phyloP scores from a whole-genome alignment of 2,329 filamentous ascomycete genomes.

The Raffaelea deltoideospora region DNA sequence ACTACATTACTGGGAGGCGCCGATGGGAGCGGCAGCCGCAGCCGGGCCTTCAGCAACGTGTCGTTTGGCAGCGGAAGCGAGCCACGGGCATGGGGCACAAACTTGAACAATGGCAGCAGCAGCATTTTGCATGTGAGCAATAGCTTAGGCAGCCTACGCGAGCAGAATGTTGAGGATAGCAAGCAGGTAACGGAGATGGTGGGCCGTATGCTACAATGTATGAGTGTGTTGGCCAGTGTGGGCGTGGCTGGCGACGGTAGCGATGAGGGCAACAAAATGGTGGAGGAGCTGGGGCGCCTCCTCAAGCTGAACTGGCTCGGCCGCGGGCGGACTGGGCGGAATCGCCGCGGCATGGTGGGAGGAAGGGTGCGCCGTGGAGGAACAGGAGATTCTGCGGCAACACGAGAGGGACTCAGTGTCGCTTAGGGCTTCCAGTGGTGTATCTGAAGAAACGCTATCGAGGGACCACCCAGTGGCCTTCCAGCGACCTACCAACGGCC shows the following conservation, averaged over 20 bases:
- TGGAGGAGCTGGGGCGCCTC: constrained; percentile 71
- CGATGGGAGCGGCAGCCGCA: constrained; percentile 42
- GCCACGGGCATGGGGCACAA: constrained; percentile 19
- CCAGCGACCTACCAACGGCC: no score
- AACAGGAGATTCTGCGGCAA: no score
- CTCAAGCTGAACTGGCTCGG: constrained; percentile 97
- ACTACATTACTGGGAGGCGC: constrained; percentile 61
- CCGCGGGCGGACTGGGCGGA: constrained; percentile 73
- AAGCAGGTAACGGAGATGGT: constrained; percentile 87
- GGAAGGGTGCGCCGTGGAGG: constrained; percentile 34
- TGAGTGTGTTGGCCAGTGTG: constrained; percentile 67
- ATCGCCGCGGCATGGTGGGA: constrained; percentile 80
- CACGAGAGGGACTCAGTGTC: not conserved
- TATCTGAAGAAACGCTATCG: no score
- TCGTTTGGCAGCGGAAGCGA: constrained; percentile 39
- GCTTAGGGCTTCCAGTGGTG: no score
- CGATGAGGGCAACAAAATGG: constrained; percentile 60
- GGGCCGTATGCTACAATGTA: constrained; percentile 88
- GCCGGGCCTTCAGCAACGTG: constrained; percentile 76
- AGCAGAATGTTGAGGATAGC: constrained; percentile 50
- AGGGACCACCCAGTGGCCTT: no score
- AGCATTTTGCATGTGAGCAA: constrained; percentile 3
- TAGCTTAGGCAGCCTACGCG: constrained; percentile 24
- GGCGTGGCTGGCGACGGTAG: constrained; percentile 34
- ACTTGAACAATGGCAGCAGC: constrained; percentile 3